Evolutionary conservation across 768 basidiomycete species (phyloP).

Genomic region (Termitomyces sp.): DNA sequence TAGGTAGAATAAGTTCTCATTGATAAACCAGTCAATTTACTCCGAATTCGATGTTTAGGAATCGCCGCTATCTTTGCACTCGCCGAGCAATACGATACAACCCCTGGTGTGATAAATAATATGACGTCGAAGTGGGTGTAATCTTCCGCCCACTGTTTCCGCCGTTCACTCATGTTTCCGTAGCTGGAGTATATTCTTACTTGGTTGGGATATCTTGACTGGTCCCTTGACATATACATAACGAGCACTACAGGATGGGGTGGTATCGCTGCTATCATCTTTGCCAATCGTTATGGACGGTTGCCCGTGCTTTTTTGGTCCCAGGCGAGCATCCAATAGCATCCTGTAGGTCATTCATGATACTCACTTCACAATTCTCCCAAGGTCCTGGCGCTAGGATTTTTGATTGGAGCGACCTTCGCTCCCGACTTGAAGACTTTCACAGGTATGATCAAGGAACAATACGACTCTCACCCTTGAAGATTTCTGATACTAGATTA

Average conservation of each 20-base stretch:
- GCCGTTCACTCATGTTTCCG: not conserved
- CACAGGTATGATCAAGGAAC: constrained; percentile 15
- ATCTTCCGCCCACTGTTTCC: not conserved
- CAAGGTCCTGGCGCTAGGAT: constrained; percentile 44
- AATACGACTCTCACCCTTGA: not conserved
- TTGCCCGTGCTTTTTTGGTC: constrained; percentile 59
- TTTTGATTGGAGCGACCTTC: constrained; percentile 47
- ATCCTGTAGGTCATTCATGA: not conserved
- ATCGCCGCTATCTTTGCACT: constrained; percentile 56
- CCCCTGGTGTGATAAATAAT: constrained; percentile 46
- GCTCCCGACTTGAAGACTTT: constrained; percentile 46
- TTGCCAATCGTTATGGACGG: constrained; percentile 50
- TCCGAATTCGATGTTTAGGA: constrained; percentile 19
- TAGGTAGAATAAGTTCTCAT: constrained; percentile 24
- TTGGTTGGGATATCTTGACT: constrained; percentile 24
- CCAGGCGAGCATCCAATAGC: constrained; percentile 25
- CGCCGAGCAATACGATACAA: constrained; percentile 46
- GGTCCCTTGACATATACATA: not conserved
- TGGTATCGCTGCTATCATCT: constrained; percentile 42
- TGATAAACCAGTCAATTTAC: not conserved
- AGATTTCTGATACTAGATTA: constrained; percentile 1
- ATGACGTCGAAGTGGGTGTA: constrained; percentile 40
- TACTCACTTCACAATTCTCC: not conserved
- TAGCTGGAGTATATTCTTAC: constrained; percentile 54
- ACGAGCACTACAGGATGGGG: constrained; percentile 30